phyloP scores from a whole-genome alignment of 1,139 yeast genomes.

The Scheffersomyces cryptocercus region DNA sequence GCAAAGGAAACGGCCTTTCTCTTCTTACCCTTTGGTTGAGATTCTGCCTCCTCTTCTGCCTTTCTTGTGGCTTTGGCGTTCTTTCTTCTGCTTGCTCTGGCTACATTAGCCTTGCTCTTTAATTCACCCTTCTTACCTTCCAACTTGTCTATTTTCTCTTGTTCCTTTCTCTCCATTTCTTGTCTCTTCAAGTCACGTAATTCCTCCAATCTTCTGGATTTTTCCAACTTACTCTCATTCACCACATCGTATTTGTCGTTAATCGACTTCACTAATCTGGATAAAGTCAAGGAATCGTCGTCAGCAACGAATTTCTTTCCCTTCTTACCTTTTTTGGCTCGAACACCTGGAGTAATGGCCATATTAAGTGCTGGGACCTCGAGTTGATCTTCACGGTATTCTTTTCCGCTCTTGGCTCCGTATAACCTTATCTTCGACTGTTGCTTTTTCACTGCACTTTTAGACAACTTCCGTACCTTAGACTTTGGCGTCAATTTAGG shows the following conservation, averaged over 20 bases:
- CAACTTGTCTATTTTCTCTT: constrained; percentile 63
- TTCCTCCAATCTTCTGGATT: constrained; percentile 85
- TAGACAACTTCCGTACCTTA: constrained; percentile 50
- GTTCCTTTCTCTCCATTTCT: constrained; percentile 85
- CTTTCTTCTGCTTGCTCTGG: constrained; percentile 70
- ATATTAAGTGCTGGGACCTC: constrained; percentile 77
- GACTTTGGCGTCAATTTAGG: constrained; percentile 70
- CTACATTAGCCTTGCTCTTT: constrained; percentile 66
- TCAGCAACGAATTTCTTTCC: constrained; percentile 88
- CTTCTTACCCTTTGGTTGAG: constrained; percentile 27
- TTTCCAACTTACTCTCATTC: constrained; percentile 90
- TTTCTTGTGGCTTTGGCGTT: constrained; percentile 54
- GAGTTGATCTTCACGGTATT: constrained; percentile 75
- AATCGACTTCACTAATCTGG: constrained; percentile 73
- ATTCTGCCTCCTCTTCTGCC: constrained; percentile 31
- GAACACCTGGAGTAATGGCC: constrained; percentile 84
- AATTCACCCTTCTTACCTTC: constrained; percentile 80
- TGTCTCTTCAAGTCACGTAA: constrained; percentile 81
- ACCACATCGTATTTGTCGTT: constrained; percentile 79
- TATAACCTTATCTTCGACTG: constrained; percentile 64
- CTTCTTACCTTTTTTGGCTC: constrained; percentile 77
- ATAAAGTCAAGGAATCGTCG: constrained; percentile 61
- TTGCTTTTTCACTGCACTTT: constrained; percentile 61
- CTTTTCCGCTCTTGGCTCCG: constrained; percentile 67
- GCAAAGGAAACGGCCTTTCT: constrained; percentile 46